Conservation (phyloP, 495 filamentous ascomycete genomes). For the Penicillium lividum region DNA sequence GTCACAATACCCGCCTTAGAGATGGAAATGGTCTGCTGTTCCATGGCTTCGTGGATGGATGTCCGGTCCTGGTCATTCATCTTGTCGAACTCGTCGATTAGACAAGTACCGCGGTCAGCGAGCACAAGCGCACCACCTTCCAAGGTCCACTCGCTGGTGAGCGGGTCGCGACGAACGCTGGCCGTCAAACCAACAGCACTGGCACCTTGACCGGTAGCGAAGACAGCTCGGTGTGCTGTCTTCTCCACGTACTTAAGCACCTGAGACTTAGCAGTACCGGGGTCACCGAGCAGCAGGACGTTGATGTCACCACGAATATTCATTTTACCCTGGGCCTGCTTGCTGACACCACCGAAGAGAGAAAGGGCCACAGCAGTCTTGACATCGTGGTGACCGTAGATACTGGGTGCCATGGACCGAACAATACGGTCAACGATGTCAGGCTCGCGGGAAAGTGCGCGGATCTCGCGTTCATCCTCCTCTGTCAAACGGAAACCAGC, state of each 20-base stretch:
- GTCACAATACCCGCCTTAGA: slow-evolving; percentile 99
- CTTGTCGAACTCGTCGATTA: slow-evolving; percentile 99
- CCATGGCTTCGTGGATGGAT: slow-evolving; percentile 99
- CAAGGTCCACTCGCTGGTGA: slow-evolving; percentile 97
- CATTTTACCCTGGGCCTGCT: slow-evolving; percentile 83
- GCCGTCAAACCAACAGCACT: slow-evolving; percentile 98
- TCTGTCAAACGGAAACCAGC: slow-evolving; percentile 96
- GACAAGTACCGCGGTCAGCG: slow-evolving; percentile 90
- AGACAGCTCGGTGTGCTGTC: slow-evolving; percentile 95
- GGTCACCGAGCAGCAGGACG: slow-evolving; percentile 93
- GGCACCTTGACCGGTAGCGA: slow-evolving; percentile 97
- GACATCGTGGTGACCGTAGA: slow-evolving; percentile 96
- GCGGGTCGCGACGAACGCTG: slow-evolving; percentile 89
- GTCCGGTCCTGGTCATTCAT: slow-evolving; percentile 99
- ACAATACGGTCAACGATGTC: slow-evolving; percentile 94
- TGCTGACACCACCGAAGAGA: slow-evolving; percentile 93
- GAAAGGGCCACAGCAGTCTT: slow-evolving; percentile 96
- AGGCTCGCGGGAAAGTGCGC: slow-evolving; percentile 80
- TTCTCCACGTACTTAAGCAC: slow-evolving; percentile 98
- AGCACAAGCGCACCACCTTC: slow-evolving; percentile 96
- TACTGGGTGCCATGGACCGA: slow-evolving; percentile 91
- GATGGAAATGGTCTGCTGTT: slow-evolving; percentile 99
- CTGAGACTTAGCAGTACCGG: slow-evolving; percentile 98
- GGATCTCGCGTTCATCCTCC: slow-evolving; percentile 92
- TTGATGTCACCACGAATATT: slow-evolving; percentile 97